A percentile compares a stretch with the other conserved stretches of the same genome.
Conservation (phyloP, 2,329 filamentous ascomycete genomes). For the Colletotrichum theobromicola region DNA sequence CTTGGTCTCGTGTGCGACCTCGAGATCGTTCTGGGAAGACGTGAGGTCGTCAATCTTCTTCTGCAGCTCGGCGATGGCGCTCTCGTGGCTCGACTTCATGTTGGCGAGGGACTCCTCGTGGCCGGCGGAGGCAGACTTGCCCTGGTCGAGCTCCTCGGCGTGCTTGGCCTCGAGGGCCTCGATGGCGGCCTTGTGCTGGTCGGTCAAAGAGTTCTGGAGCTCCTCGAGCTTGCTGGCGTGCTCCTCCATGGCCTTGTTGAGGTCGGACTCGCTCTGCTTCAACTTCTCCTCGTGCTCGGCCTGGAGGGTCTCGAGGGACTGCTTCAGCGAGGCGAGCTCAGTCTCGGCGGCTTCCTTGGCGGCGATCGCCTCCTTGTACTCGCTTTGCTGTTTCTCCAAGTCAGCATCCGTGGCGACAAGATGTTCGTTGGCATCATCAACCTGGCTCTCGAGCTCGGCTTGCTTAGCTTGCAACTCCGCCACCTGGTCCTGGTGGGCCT, state of each 20-base stretch:
- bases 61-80: slow-evolving; percentile 53
- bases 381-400: slow-evolving; percentile 53
- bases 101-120: slow-evolving; percentile 56
- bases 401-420: slow-evolving; percentile 56
- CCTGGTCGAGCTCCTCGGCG: slow-evolving; percentile 53
- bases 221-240: slow-evolving; percentile 54
- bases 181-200: slow-evolving; percentile 56
- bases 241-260: slow-evolving; percentile 48
- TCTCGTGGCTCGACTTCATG: slow-evolving; percentile 56
- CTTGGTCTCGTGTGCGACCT: slow-evolving; percentile 49
- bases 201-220: slow-evolving; percentile 52
- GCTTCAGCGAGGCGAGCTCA: slow-evolving; percentile 54
- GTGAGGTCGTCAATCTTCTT: slow-evolving; percentile 60
- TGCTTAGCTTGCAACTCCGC: slow-evolving; percentile 56
- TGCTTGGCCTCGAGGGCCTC: slow-evolving; percentile 59
- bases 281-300: slow-evolving; percentile 44
- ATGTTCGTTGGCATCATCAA: slow-evolving; percentile 55
- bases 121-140: slow-evolving; percentile 46
- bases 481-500: slow-evolving; percentile 48
- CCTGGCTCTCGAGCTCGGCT: slow-evolving; percentile 48
- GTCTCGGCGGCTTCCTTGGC: slow-evolving; percentile 54
- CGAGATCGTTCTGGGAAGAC: slow-evolving; percentile 49
- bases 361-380: slow-evolving; percentile 52
- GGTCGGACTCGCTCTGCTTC: slow-evolving; percentile 39
- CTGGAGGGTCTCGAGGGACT: slow-evolving; percentile 53